Base-by-base conservation (phyloP, 306 rosid genomes). In the Arachis hypogaea region DNA sequence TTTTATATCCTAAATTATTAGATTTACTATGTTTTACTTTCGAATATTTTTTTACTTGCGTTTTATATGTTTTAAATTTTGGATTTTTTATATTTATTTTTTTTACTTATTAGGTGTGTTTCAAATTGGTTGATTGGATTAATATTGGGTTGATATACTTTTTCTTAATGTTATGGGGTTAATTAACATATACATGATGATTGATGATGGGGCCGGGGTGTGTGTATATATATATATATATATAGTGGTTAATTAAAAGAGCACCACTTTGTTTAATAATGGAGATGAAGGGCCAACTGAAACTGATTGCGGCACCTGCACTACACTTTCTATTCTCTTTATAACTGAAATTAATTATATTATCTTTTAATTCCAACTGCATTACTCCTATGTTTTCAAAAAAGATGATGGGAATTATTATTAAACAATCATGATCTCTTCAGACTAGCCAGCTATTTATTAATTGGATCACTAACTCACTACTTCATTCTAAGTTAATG, bases 321-420 rank as follows among this genome's bases (percentile, higher is more conserved):
- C 76, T 69, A 43, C 66, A 58, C 67, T 84, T 73, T 61, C 61
- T 77, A 73, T 30, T 70, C 68, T 65, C 75, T 70, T 81, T 74
- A 69, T 66, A 81, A 84, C 81, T 78, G 44, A 56, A 70, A 74
- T 81, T 81, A 74, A 71, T 78, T 78, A 84, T 51, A 84, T 78
- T 81, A 84, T 81, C 88, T 78, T 45, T 38, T 3, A 46, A 33
- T 33, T 52, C 59, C 68, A 59, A 80, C 58, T 74, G 65, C 66
- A 46, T 78, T 81, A 72, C 52, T 71, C 7, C 9, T 46, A 66
- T 43, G 79, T 74, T 81, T 30, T 80, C 68, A 70, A 54, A 47
- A 71, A 74, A 64, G 80, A 63, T 80, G 46, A 76, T 79, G 80
- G 68, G 60, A 28, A 74, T 67, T 67, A 75, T 80, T 75, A 77